Conservation (phyloP, 352 stramenopile species). For the Phytophthora macrochlamydospora region DNA sequence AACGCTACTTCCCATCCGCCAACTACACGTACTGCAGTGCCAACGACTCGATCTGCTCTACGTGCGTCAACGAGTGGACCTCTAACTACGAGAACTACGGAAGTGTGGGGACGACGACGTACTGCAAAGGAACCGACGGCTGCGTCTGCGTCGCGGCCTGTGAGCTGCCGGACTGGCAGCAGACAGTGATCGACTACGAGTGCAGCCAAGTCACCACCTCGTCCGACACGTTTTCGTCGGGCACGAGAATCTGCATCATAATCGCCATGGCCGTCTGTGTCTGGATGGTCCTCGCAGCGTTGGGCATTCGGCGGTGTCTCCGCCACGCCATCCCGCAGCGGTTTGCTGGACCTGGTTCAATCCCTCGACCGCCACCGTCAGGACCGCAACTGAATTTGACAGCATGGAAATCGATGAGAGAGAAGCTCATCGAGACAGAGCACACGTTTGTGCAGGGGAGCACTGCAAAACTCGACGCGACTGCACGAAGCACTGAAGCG, state of each 20-base stretch:
- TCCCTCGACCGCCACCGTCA: constrained; percentile 1
- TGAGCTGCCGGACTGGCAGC: constrained; percentile 31
- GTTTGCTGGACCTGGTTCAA: constrained; percentile 8
- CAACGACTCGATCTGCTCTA: constrained; percentile 36
- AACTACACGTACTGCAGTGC: constrained; percentile 48
- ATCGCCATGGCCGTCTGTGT: constrained; percentile 12
- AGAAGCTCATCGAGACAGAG: constrained; percentile 57
- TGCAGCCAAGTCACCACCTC: constrained; percentile 4
- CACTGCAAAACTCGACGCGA: constrained; percentile 14
- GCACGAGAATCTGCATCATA: constrained; percentile 25
- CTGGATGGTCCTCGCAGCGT: constrained; percentile 11
- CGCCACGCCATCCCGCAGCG: not conserved
- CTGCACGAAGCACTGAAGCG: constrained; percentile 6
- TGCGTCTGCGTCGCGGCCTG: constrained; percentile 47
- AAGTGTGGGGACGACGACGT: constrained; percentile 21
- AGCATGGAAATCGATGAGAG: constrained; percentile 55
- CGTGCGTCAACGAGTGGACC: constrained; percentile 36
- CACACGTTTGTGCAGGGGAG: constrained; percentile 24
- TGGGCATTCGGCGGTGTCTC: constrained; percentile 19
- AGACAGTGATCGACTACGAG: constrained; percentile 30
- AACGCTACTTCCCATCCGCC: constrained; percentile 33
- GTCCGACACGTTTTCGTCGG: constrained; percentile 19
- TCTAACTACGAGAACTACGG: constrained; percentile 28
- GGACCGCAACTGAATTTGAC: constrained; percentile 43
- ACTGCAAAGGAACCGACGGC: constrained; percentile 37